Evolutionary conservation across 164 flowering plant species (phyloP).

Genomic region (Taxillus chinensis): DNA sequence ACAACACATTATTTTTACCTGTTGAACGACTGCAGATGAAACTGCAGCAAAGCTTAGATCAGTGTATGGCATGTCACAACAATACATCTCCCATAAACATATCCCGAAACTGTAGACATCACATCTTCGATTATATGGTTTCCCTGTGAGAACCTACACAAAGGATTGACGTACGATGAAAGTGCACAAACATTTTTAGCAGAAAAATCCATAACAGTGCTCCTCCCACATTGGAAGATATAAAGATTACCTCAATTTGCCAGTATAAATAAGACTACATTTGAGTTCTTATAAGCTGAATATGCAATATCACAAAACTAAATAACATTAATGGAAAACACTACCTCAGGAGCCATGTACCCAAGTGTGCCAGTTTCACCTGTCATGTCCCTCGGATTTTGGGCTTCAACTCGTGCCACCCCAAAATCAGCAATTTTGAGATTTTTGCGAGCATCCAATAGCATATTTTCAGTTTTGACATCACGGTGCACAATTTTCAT

Average conservation of each 20-base stretch:
- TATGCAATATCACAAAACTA: too few relatives aligned
- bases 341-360: slow-evolving; percentile 76
- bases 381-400: slow-evolving; percentile 62
- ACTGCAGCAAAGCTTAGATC: slow-evolving; percentile 33
- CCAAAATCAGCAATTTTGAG: slow-evolving; percentile 61
- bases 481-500: slow-evolving; percentile 64
- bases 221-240: too few relatives aligned
- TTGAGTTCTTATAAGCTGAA: too few relatives aligned
- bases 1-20: slow-evolving; percentile 12
- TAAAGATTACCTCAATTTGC: too few relatives aligned
- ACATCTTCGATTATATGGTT: slow-evolving; percentile 32
- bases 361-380: slow-evolving; percentile 73
- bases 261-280: too few relatives aligned
- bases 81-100: slow-evolving; percentile 58
- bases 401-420: slow-evolving; percentile 53
- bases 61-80: slow-evolving; percentile 51
- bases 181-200: too few relatives aligned
- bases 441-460: slow-evolving; percentile 28
- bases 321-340: too few relatives aligned
- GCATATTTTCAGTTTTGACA: slow-evolving; percentile 64
- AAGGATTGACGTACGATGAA: too few relatives aligned
- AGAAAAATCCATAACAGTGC: too few relatives aligned
- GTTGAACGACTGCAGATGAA: slow-evolving; percentile 36
- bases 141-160: neutral
- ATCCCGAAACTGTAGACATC: slow-evolving; percentile 55